Evolutionary conservation across 2,329 filamentous ascomycete species (phyloP).

Genomic region (Scedosporium apiospermum): DNA sequence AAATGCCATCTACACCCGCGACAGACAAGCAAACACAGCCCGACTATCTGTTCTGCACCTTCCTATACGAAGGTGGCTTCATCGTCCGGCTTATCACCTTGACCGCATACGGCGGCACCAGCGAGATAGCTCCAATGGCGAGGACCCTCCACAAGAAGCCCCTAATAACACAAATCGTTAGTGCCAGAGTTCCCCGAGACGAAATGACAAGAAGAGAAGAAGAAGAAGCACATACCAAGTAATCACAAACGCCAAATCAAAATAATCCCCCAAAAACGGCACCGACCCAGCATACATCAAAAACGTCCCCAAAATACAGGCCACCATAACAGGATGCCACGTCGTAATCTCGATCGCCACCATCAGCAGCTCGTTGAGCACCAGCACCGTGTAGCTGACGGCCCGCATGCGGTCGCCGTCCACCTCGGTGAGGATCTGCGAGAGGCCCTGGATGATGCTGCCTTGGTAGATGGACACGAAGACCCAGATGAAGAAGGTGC

Average conservation of each 20-base stretch:
- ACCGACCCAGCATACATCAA: slow-evolving; percentile 71
- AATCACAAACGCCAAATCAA: slow-evolving; percentile 71
- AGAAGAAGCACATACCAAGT: slow-evolving; percentile 42
- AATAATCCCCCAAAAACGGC: slow-evolving; percentile 83
- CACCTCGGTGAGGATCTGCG: slow-evolving; percentile 75
- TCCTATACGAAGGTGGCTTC: slow-evolving; percentile 89
- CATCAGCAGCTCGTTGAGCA: slow-evolving; percentile 95
- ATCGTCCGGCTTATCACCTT: slow-evolving; percentile 79
- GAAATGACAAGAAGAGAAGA: background rate
- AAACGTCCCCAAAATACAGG: slow-evolving; percentile 73
- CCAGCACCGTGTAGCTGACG: slow-evolving; percentile 82
- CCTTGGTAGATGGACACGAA: slow-evolving; percentile 93
- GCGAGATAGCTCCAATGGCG: slow-evolving; percentile 68
- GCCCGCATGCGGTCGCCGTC: slow-evolving; percentile 70
- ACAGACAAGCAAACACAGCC: background rate
- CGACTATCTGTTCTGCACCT: slow-evolving; percentile 63
- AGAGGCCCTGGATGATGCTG: slow-evolving; percentile 87
- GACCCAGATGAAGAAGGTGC: slow-evolving; percentile 96
- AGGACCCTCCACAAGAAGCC: slow-evolving; percentile 83
- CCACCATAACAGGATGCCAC: slow-evolving; percentile 90
- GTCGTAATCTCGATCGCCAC: slow-evolving; percentile 94
- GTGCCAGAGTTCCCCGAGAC: slow-evolving; percentile 1
- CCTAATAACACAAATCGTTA: slow-evolving; percentile 28
- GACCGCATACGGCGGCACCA: slow-evolving; percentile 78
- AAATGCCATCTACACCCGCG: background rate